A percentile compares a stretch with the other conserved stretches of the same genome.
phyloP scores from a whole-genome alignment of 2,329 filamentous ascomycete species.

The Leptodontidium sp. region DNA sequence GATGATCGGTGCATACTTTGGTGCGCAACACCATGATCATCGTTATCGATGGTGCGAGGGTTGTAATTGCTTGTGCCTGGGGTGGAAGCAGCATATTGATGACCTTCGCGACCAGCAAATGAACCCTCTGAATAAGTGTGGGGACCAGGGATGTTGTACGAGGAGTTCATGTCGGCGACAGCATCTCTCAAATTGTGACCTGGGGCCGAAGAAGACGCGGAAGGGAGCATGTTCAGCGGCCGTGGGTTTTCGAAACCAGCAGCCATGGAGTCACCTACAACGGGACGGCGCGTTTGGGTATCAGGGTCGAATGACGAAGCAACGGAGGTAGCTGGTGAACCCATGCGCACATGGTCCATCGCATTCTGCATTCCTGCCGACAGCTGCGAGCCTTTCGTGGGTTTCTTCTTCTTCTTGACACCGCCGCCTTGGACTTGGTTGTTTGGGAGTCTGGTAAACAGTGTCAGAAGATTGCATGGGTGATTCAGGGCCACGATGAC shows the following conservation, averaged over 20 bases:
- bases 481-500: background rate
- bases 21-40: background rate
- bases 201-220: background rate
- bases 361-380: background rate
- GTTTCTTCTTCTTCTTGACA: slow-evolving; percentile 8
- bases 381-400: background rate
- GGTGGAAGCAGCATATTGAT: background rate
- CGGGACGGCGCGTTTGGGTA: background rate
- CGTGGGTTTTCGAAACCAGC: background rate
- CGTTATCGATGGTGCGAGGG: background rate
- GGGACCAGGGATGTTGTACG: background rate
- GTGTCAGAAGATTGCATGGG: background rate
- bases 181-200: background rate
- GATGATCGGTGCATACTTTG: background rate
- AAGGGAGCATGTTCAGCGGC: background rate
- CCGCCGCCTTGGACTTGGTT: background rate
- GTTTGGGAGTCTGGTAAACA: background rate
- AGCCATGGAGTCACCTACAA: background rate
- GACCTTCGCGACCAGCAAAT: background rate
- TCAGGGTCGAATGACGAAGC: background rate
- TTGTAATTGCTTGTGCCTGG: background rate
- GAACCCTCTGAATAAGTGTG: background rate
- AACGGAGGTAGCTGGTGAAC: slow-evolving; percentile 1
- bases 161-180: background rate
- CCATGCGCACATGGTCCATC: background rate